Percentiles rank a stretch among this genome's conserved stretches.
phyloP scores from a whole-genome alignment of 2,329 filamentous ascomycete species.

The Ceratocystis cubensis region DNA sequence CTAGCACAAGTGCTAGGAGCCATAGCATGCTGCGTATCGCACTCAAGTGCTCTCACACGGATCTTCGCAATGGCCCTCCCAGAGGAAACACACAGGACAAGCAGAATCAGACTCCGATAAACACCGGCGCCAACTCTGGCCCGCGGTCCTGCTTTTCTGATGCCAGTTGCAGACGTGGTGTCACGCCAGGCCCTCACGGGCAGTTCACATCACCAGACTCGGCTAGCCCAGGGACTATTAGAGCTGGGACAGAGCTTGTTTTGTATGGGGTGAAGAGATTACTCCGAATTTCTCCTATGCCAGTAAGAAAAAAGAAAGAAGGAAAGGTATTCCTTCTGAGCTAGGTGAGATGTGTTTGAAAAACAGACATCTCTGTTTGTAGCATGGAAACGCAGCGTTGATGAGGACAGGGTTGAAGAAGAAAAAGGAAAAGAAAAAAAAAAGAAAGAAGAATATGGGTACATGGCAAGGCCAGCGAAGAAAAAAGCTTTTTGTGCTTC shows the following conservation, averaged over 20 bases:
- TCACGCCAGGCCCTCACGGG: constrained; percentile 82
- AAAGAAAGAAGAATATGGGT: neutral
- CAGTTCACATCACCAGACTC: constrained; percentile 39
- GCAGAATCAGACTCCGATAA: constrained; percentile 5
- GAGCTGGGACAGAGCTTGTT: constrained; percentile 30
- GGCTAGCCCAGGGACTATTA: neutral
- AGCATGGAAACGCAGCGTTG: constrained; percentile 96
- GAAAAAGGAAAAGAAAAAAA: constrained; percentile 26
- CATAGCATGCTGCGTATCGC: constrained; percentile 72
- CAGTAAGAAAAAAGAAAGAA: constrained; percentile 26
- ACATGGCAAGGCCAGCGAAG: constrained; percentile 7
- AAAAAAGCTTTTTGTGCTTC: constrained; percentile 15
- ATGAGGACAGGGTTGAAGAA: constrained; percentile 61
- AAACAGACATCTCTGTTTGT: constrained; percentile 49
- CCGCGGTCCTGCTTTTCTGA: constrained; percentile 64
- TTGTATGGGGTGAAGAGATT: constrained; percentile 56
- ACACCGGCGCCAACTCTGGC: constrained; percentile 2
- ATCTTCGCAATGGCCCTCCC: constrained; percentile 91
- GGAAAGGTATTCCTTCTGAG: constrained; percentile 10
- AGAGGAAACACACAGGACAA: constrained; percentile 44
- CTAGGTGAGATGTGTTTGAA: constrained; percentile 27
- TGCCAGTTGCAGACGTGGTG: constrained; percentile 72
- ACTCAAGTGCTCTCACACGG: constrained; percentile 69
- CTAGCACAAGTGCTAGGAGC: constrained; percentile 24
- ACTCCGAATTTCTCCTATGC: constrained; percentile 99